phyloP scores from a whole-genome alignment of 176 grass and related monocot genomes.

The Puya raimondii region DNA sequence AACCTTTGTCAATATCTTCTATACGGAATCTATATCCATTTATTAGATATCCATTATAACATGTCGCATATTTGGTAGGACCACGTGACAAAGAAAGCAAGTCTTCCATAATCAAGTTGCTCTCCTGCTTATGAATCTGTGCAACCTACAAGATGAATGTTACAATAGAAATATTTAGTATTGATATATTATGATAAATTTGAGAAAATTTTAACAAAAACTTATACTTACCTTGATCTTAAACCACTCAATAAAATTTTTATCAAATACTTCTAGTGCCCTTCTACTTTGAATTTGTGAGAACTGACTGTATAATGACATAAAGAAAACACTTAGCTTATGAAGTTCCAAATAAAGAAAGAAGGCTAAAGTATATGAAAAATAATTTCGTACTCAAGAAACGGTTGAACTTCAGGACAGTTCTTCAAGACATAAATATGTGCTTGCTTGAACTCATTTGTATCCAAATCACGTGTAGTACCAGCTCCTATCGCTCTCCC shows the following conservation, averaged over 20 bases:
- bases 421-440: neutral
- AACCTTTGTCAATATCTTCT: too few relatives aligned
- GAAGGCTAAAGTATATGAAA: too few relatives aligned
- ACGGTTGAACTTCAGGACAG: neutral
- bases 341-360: too few relatives aligned
- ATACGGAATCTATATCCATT: neutral
- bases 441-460: neutral
- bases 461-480: neutral
- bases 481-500: neutral
- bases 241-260: too few relatives aligned
- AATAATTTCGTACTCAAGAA: neutral
- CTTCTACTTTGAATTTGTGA: too few relatives aligned
- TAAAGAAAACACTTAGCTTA: too few relatives aligned
- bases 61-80: neutral
- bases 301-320: too few relatives aligned
- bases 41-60: neutral
- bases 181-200: too few relatives aligned
- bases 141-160: neutral
- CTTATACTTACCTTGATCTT: too few relatives aligned
- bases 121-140: neutral
- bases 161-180: too few relatives aligned
- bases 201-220: too few relatives aligned
- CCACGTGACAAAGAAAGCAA: neutral
- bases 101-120: neutral
- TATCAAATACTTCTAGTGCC: too few relatives aligned